Percentiles rank a stretch among this genome's conserved stretches.
Conservation (phyloP, 2,329 filamentous ascomycete species). For the Colletotrichum graminicola region DNA sequence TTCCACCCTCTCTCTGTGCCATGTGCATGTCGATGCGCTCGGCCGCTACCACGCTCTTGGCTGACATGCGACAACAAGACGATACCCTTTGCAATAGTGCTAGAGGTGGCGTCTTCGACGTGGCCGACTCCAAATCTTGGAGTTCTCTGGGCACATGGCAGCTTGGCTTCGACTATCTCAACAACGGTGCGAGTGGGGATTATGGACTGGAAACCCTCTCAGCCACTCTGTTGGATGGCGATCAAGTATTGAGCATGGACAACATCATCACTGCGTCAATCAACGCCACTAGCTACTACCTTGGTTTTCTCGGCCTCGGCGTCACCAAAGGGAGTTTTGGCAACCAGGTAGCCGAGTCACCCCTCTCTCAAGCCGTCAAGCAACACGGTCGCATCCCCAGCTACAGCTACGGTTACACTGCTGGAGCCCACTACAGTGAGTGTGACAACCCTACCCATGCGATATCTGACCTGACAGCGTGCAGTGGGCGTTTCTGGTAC, state of each 20-base stretch:
- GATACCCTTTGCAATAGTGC: slow-evolving; percentile 65
- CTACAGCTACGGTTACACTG: slow-evolving; percentile 81
- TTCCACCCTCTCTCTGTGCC: not conserved
- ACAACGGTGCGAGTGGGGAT: slow-evolving; percentile 70
- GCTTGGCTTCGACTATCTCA: slow-evolving; percentile 70
- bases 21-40: not conserved
- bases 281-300: slow-evolving; percentile 67
- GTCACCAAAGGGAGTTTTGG: slow-evolving; percentile 67
- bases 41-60: not conserved
- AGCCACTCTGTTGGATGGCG: slow-evolving; percentile 54
- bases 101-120: slow-evolving; percentile 71
- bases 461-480: slow-evolving; percentile 45
- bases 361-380: slow-evolving; percentile 70
- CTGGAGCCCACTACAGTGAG: slow-evolving; percentile 79
- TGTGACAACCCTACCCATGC: slow-evolving; percentile 40
- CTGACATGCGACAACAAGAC: slow-evolving; percentile 48
- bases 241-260: slow-evolving; percentile 57
- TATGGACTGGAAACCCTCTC: slow-evolving; percentile 70
- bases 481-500: slow-evolving; percentile 55
- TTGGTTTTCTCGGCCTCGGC: slow-evolving; percentile 69
- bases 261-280: slow-evolving; percentile 63
- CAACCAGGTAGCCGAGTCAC: slow-evolving; percentile 61
- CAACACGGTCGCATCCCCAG: slow-evolving; percentile 73
- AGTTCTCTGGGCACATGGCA: slow-evolving; percentile 69
- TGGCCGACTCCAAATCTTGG: slow-evolving; percentile 68